Evolutionary conservation across 352 stramenopile species (phyloP).

Genomic region (Globisporangium nagaii): DNA sequence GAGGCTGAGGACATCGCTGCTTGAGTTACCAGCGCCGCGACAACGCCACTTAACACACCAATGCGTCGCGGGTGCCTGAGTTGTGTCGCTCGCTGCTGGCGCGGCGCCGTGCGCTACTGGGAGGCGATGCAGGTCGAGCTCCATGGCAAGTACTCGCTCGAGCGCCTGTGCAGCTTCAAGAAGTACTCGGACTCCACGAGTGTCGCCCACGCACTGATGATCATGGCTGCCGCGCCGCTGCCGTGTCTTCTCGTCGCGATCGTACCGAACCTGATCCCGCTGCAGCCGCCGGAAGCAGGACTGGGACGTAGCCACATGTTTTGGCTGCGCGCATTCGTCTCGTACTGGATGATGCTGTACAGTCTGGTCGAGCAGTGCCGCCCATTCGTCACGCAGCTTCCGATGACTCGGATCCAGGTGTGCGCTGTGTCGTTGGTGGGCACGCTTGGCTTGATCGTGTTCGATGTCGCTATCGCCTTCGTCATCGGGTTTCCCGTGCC

Average conservation of each 20-base stretch:
- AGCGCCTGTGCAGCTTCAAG: neutral
- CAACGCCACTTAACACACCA: too few species aligned
- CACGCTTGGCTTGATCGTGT: neutral
- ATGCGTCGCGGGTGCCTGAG: too few species aligned
- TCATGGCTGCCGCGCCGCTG: neutral
- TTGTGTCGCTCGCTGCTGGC: too few species aligned
- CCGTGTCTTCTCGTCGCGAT: neutral
- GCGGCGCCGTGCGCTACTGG: neutral
- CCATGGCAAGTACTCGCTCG: too few species aligned
- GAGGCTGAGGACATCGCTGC: too few species aligned
- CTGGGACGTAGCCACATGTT: neutral
- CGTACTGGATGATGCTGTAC: neutral
- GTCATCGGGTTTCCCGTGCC: too few species aligned
- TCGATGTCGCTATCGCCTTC: too few species aligned
- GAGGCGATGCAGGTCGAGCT: conserved; percentile 3
- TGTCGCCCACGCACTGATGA: neutral
- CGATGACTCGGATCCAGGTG: too few species aligned
- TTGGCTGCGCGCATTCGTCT: neutral
- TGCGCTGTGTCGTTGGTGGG: neutral
- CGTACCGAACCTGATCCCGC: neutral
- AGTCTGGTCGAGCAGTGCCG: neutral
- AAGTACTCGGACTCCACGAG: neutral
- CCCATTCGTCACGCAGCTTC: neutral
- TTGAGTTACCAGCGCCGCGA: too few species aligned
- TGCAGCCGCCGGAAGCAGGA: neutral